These are phyloP conservation scores for Spergularia azorica DNA, from an alignment of 179 eudicot species.

Conservation along the genomic window DNA sequence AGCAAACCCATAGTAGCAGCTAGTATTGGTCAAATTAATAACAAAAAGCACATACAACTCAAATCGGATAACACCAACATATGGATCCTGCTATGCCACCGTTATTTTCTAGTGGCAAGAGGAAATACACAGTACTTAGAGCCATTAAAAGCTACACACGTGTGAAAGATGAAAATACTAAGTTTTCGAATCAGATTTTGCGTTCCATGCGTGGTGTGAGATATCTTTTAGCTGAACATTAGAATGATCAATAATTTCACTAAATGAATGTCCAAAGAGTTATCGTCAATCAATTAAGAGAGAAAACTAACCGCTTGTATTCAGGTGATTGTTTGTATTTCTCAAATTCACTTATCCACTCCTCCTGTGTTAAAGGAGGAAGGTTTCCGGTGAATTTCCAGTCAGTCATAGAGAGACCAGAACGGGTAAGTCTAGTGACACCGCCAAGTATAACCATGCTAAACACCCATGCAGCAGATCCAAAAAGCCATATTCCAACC, in stretches of 20 bases:
- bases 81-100: no score
- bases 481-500: constrained; percentile 96
- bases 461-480: constrained; percentile 95
- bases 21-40: not conserved
- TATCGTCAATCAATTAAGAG: constrained; percentile 9
- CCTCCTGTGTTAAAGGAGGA: constrained; percentile 84
- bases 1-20: constrained; percentile 18
- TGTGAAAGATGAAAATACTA: not conserved
- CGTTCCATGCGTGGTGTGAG: not conserved
- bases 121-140: not conserved
- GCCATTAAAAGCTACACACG: not conserved
- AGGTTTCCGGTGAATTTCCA: constrained; percentile 91
- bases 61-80: not conserved
- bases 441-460: constrained; percentile 99
- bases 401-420: constrained; percentile 98
- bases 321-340: constrained; percentile 95
- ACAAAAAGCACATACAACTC: not conserved
- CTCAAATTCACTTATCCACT: constrained; percentile 81
- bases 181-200: not conserved
- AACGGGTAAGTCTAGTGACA: constrained; percentile 79
- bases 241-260: not conserved
- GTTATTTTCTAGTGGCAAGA: not conserved
- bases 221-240: not conserved
- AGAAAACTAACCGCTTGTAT: constrained; percentile 68
- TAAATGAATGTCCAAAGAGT: not conserved